phyloP scores from a whole-genome alignment of 2,329 filamentous ascomycete species.

The Pseudogymnoascus destructans region DNA sequence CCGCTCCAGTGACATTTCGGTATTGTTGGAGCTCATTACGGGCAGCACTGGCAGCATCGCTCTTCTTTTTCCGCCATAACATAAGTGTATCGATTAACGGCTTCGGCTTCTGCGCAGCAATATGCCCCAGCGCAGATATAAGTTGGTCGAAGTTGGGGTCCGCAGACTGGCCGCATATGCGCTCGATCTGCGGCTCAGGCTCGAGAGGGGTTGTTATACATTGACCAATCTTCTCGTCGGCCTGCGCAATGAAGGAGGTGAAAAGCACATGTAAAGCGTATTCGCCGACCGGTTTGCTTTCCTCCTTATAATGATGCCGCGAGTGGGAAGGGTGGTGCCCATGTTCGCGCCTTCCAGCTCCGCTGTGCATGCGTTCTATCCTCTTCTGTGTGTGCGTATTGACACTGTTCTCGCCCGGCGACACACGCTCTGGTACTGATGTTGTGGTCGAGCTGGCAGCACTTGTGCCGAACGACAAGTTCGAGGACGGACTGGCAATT shows the following conservation, averaged over 20 bases:
- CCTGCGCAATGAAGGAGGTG: conserved; percentile 89
- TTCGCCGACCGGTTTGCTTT: conserved; percentile 89
- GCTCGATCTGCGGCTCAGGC: conserved; percentile 71
- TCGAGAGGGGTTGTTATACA: conserved; percentile 71
- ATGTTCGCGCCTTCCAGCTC: conserved; percentile 60
- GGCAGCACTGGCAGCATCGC: conserved; percentile 68
- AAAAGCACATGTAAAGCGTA: conserved; percentile 95
- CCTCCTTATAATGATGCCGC: conserved; percentile 47
- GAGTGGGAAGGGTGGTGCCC: conserved; percentile 66
- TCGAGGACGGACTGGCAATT: conserved; percentile 15
- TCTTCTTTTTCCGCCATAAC: conserved; percentile 95
- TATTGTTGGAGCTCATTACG: conserved; percentile 43
- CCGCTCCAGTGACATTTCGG: conserved; percentile 23
- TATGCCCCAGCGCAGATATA: conserved; percentile 84
- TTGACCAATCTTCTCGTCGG: conserved; percentile 89
- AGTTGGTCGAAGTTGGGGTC: conserved; percentile 88
- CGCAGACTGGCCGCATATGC: conserved; percentile 78
- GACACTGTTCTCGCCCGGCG: conserved; percentile 34
- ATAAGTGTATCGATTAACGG: conserved; percentile 94
- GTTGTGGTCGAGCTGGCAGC: conserved; percentile 24
- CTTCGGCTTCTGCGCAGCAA: conserved; percentile 87
- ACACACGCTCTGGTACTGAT: conserved; percentile 24
- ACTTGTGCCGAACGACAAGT: conserved; percentile 18
- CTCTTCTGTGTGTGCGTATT: conserved; percentile 38
- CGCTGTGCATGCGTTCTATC: conserved; percentile 48